These are phyloP conservation scores for Solanum hybrid DNA, from an alignment of 305 asterid species.

Conservation along the genomic window DNA sequence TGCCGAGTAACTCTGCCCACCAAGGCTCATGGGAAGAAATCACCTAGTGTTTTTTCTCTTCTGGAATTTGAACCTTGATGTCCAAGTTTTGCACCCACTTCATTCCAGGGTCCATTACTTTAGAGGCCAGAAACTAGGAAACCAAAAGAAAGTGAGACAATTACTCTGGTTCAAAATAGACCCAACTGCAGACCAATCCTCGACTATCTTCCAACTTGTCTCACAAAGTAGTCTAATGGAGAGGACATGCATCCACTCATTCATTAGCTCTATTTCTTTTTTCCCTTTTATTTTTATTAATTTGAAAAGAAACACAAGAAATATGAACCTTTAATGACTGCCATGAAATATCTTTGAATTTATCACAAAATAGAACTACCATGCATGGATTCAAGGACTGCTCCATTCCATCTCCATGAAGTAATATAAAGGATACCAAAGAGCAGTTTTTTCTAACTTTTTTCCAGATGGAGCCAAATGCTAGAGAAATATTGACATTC, in stretches of 20 bases:
- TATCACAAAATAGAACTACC: neutral
- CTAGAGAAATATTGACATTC: neutral
- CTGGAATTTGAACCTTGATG: neutral
- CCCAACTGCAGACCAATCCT: neutral
- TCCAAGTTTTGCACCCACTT: neutral
- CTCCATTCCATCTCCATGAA: neutral
- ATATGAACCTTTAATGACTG: neutral
- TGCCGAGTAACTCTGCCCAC: neutral
- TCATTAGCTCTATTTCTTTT: neutral
- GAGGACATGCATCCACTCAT: neutral
- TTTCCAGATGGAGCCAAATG: neutral
- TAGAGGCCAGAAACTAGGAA: neutral
- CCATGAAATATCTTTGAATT: neutral
- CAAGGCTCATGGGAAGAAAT: neutral
- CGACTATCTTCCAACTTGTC: neutral
- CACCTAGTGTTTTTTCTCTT: neutral
- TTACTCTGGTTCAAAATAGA: neutral
- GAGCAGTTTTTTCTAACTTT: neutral
- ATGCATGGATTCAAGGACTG: neutral
- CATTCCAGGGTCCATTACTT: neutral
- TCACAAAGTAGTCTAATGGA: neutral
- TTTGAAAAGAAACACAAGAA: neutral
- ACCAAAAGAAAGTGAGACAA: neutral
- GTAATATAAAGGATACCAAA: neutral
- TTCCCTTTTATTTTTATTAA: neutral